Conservation (phyloP, 2,329 filamentous ascomycete species). For the Aspergillus fructus region DNA sequence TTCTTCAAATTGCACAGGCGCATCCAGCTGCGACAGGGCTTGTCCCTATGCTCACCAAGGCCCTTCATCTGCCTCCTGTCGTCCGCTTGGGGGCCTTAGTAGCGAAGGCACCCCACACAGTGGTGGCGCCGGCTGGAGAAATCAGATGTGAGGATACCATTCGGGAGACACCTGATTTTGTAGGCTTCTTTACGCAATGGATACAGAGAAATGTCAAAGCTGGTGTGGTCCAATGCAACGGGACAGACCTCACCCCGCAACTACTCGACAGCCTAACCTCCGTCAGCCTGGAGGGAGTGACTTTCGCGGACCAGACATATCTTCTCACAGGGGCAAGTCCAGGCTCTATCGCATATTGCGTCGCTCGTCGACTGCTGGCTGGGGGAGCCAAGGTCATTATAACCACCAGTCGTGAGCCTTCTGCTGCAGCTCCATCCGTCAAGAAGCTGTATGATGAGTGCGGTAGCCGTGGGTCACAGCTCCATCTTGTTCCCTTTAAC, state of each 20-base stretch:
- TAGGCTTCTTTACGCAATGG: background rate
- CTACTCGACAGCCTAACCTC: background rate
- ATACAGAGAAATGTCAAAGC: background rate
- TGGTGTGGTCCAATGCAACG: background rate
- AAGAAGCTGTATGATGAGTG: background rate
- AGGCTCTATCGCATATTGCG: background rate
- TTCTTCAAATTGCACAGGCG: background rate
- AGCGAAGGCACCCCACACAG: background rate
- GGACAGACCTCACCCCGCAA: background rate
- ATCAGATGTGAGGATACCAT: background rate
- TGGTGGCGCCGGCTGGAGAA: background rate
- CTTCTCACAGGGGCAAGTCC: slow-evolving; percentile 1
- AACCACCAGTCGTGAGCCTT: background rate
- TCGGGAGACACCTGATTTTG: background rate
- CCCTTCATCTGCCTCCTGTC: background rate
- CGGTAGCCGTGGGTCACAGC: background rate
- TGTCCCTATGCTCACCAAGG: background rate
- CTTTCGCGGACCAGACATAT: background rate
- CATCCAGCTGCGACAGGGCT: background rate
- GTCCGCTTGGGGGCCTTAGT: background rate
- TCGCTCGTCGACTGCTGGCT: background rate
- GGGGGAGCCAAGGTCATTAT: slow-evolving; percentile 4
- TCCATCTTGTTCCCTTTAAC: slow-evolving; percentile 1
- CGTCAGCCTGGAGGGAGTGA: background rate
- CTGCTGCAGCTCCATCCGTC: background rate